Evolutionary conservation across 768 basidiomycete species (phyloP).

Genomic region (Rhodotorula paludigena): DNA sequence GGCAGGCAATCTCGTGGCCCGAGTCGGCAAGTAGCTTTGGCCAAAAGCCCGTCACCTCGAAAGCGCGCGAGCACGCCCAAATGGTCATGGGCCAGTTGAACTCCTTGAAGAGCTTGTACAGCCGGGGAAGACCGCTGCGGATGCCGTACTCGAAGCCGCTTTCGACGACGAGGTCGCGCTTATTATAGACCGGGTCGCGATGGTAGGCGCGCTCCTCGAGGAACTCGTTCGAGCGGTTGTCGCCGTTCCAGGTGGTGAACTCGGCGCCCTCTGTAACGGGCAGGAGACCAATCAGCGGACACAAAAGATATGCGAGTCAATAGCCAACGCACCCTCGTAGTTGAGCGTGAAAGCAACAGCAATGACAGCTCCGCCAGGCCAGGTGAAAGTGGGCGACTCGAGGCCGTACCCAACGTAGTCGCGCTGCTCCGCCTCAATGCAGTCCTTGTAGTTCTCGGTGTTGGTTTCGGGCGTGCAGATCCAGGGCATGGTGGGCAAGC

Average conservation of each 20-base stretch:
- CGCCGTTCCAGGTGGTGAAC: constrained; percentile 42
- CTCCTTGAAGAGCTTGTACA: constrained; percentile 18
- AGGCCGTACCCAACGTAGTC: constrained; percentile 42
- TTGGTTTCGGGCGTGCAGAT: neutral
- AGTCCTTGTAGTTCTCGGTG: neutral
- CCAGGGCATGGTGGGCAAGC: neutral
- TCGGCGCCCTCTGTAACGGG: constrained; percentile 31
- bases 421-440: constrained; percentile 25
- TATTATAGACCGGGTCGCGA: constrained; percentile 24
- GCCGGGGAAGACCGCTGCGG: constrained; percentile 14
- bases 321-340: no score
- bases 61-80: constrained; percentile 13
- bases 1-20: constrained; percentile 11
- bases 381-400: constrained; percentile 24
- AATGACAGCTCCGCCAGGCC: constrained; percentile 41
- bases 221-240: constrained; percentile 28
- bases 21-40: neutral
- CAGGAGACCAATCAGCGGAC: neutral
- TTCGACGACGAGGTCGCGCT: constrained; percentile 39
- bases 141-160: constrained; percentile 42
- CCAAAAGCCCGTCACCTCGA: constrained; percentile 33
- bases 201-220: constrained; percentile 41
- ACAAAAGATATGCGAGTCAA: constrained; percentile 9
- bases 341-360: constrained; percentile 42
- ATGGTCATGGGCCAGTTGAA: constrained; percentile 19